phyloP scores from a whole-genome alignment of 2,329 filamentous ascomycete species.

The Nothophaeocryptopus gaeumannii region DNA sequence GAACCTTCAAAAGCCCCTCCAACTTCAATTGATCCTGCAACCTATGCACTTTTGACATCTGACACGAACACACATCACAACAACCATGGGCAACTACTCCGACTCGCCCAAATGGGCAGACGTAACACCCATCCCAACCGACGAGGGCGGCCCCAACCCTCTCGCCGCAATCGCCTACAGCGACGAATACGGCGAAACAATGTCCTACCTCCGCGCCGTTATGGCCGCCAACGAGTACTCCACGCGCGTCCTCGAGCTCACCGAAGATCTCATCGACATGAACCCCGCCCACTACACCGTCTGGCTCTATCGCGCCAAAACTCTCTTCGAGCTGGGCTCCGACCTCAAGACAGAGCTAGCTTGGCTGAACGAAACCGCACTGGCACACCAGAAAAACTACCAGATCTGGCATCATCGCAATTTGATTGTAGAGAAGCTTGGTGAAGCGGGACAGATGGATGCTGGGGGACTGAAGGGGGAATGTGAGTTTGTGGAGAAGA shows the following conservation, averaged over 20 bases:
- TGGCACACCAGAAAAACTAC: constrained; percentile 92
- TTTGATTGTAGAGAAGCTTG: constrained; percentile 56
- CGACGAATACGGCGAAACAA: constrained; percentile 85
- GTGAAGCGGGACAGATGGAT: neutral
- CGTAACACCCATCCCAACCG: constrained; percentile 75
- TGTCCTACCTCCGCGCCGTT: constrained; percentile 87
- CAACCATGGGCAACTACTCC: constrained; percentile 51
- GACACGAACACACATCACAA: neutral
- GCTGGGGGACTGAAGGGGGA: constrained; percentile 47
- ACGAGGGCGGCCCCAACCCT: constrained; percentile 71
- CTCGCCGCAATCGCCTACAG: constrained; percentile 92
- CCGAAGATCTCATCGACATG: constrained; percentile 83
- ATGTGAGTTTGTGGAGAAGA: constrained; percentile 69
- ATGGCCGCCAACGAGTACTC: constrained; percentile 88
- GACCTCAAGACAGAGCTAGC: constrained; percentile 68
- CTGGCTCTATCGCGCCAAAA: constrained; percentile 90
- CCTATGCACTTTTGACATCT: neutral
- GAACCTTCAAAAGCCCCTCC: neutral
- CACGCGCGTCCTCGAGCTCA: constrained; percentile 73
- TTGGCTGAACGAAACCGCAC: constrained; percentile 82
- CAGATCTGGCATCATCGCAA: constrained; percentile 82
- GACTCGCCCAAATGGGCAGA: constrained; percentile 78
- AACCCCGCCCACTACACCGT: constrained; percentile 98
- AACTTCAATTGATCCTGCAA: constrained; percentile 1
- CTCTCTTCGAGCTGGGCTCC: constrained; percentile 65